These are phyloP conservation scores for Meyerozyma elateridarum DNA, from an alignment of 1,139 yeast species.

Conservation along the genomic window DNA sequence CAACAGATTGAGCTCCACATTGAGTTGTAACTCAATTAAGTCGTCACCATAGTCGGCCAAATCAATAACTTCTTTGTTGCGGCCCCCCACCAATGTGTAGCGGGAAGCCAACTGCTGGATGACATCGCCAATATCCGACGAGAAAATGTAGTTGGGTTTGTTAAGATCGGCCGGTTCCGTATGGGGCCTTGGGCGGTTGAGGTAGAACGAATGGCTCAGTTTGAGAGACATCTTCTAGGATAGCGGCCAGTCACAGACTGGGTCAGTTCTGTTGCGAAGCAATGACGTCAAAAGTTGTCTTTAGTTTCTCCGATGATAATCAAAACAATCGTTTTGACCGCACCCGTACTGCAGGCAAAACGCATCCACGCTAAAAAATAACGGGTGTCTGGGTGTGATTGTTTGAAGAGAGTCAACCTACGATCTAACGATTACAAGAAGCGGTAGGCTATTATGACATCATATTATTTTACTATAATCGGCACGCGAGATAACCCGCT, in stretches of 20 bases:
- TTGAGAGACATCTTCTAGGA: not conserved
- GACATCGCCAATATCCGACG: constrained; percentile 26
- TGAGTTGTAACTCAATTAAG: constrained; percentile 21
- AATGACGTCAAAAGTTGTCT: not conserved
- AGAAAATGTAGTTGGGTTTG: constrained; percentile 38
- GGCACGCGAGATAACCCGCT: constrained; percentile 86
- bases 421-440: constrained; percentile 4
- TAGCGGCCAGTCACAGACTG: no score
- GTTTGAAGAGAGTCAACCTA: no score
- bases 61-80: constrained; percentile 10
- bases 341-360: not conserved
- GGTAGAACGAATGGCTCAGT: not conserved
- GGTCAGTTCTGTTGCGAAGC: not conserved
- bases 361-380: not conserved
- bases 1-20: constrained; percentile 35
- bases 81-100: constrained; percentile 7
- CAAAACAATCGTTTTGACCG: constrained; percentile 1
- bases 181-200: not conserved
- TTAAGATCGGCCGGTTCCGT: constrained; percentile 19
- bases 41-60: constrained; percentile 7
- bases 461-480: constrained; percentile 82
- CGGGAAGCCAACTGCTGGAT: constrained; percentile 6
- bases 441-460: constrained; percentile 39
- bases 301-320: constrained; percentile 1
- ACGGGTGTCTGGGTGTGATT: constrained; percentile 1